Conservation (phyloP, 2,329 filamentous ascomycete genomes). For the Phoma sp. region DNA sequence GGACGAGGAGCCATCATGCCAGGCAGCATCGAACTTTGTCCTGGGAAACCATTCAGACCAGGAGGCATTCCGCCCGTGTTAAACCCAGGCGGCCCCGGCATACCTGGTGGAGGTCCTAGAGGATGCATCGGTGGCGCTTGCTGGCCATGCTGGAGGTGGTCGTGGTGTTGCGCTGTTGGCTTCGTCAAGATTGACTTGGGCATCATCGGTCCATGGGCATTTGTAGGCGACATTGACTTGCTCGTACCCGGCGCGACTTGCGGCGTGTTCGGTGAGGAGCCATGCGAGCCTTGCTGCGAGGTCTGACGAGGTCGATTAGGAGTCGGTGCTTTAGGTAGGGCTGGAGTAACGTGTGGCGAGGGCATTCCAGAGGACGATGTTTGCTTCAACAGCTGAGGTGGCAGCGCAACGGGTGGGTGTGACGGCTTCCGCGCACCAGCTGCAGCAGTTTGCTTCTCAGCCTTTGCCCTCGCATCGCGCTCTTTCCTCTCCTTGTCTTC, state of each 20-base stretch:
- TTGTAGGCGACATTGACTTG: conserved; percentile 67
- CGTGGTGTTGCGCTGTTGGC: conserved; percentile 55
- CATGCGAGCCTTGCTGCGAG: conserved; percentile 79
- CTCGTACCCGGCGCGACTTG: conserved; percentile 56
- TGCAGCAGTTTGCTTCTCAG: conserved; percentile 46
- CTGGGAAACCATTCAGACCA: conserved; percentile 58
- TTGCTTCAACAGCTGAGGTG: conserved; percentile 62
- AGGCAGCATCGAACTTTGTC: conserved; percentile 61
- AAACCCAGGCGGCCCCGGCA: conserved; percentile 62
- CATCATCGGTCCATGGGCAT: conserved; percentile 70
- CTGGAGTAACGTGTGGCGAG: conserved; percentile 86
- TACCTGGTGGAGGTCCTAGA: conserved; percentile 63
- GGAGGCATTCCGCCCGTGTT: conserved; percentile 56
- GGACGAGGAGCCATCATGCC: conserved; percentile 63
- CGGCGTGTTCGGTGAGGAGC: conserved; percentile 73
- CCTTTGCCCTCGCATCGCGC: conserved; percentile 63
- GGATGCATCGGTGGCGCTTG: conserved; percentile 71
- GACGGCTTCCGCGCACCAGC: conserved; percentile 45
- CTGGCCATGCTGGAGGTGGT: conserved; percentile 63
- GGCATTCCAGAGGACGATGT: conserved; percentile 62
- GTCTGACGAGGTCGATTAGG: conserved; percentile 77
- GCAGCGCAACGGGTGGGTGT: conserved; percentile 58
- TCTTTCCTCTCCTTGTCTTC: conserved; percentile 66
- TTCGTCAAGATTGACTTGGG: conserved; percentile 71
- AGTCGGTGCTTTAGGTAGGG: conserved; percentile 81